Evolutionary conservation across 257 asterid species (phyloP).

Genomic region (Plantago major): DNA sequence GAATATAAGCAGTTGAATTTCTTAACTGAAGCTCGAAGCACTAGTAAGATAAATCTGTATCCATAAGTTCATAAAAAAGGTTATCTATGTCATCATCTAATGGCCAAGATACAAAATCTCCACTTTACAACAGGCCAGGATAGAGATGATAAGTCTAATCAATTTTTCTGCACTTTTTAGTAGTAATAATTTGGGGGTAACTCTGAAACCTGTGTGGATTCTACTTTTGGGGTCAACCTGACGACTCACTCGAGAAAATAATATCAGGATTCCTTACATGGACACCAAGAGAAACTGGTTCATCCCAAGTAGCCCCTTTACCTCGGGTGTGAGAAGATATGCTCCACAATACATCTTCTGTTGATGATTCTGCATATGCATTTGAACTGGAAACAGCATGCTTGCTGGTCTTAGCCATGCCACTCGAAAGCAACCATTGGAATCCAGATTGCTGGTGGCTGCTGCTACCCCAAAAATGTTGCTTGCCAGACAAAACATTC

Average conservation of each 20-base stretch:
- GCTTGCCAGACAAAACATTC: constrained; percentile 29
- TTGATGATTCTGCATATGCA: constrained; percentile 34
- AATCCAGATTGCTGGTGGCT: constrained; percentile 60
- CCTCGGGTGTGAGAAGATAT: constrained; percentile 38
- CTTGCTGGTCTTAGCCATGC: constrained; percentile 44
- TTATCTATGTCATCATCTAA: constrained; percentile 5
- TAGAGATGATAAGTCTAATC: constrained; percentile 21
- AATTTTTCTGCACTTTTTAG: not conserved
- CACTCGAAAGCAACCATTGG: constrained; percentile 75
- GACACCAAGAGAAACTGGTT: constrained; percentile 40
- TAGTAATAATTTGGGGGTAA: no score
- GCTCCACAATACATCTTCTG: constrained; percentile 62
- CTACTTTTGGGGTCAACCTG: constrained; percentile 20
- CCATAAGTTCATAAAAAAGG: not conserved
- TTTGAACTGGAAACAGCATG: constrained; percentile 30
- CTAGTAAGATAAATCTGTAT: not conserved
- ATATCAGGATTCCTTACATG: constrained; percentile 78
- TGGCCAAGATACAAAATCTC: constrained; percentile 3
- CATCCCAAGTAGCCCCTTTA: constrained; percentile 44
- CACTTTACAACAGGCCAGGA: constrained; percentile 14
- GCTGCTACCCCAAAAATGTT: constrained; percentile 39
- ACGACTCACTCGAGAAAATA: constrained; percentile 40
- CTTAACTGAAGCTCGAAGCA: not conserved
- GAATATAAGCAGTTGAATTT: not conserved
- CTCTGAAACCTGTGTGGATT: not conserved